Base-by-base conservation (phyloP, 352 stramenopile genomes). In the Globisporangium iwayamae region DNA sequence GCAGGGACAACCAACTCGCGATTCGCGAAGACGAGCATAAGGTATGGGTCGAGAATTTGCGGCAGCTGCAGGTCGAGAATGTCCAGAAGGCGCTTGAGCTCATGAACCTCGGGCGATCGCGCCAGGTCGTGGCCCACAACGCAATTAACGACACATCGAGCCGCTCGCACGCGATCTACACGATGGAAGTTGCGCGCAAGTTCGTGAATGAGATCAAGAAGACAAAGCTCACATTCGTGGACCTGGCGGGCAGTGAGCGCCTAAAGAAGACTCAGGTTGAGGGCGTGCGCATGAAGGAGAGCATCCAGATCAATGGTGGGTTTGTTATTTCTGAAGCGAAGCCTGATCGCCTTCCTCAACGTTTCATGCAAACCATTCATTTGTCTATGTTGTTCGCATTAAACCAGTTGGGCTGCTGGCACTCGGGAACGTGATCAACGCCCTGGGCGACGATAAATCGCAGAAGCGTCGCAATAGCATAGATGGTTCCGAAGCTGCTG, bases 121-220 rank as follows among this genome's bases (percentile, higher is more conserved):
- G 68, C 3, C 75, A 85, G 56, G 72, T 73, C 1, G 75, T 70
- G 11, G 75, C 67, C 16, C 56, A 66, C 11, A 88, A 74, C n/a
- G 78, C 77, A 38, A 65, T 90, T 38, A 88, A 90, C 60, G 74
- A 85, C 60, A 65, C 71, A 47, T 90, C 81, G 0, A 88, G 79
- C 67, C 73, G 81, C 28, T 90, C 79, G 0, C 81, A 90, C 43
- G 81, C 77, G 4, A 75, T 88, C 20, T 88, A 83, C 62, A 86
- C 75, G 3, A 68, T 88, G 67, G 78, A 83, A 46, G 66, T 86
- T 5, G 59, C 70, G 18, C 76, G 74, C 22, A 73, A 74, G 62
- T 74, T 77, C 38, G 58, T 61, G 14, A 79, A 70, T 30, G 69
- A 77, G 62, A 82, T 67, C 48, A 82, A 83, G 32, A 77, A 73